Percentiles rank a stretch among this genome's conserved stretches.
Conservation (phyloP, 495 filamentous ascomycete species). For the Beverwykella pulmonaria region DNA sequence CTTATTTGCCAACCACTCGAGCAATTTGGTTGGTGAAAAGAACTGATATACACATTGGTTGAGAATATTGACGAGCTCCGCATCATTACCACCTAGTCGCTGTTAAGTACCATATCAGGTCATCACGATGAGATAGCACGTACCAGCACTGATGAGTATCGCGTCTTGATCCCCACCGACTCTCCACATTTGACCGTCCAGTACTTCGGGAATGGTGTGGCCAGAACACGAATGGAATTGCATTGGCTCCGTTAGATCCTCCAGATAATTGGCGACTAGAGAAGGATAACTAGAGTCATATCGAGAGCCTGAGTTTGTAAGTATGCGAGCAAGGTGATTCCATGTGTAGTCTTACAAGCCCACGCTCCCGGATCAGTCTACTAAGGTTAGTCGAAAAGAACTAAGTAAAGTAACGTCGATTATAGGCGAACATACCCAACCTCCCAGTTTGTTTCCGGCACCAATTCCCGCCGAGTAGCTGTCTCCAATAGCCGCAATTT, state of each 20-base stretch:
- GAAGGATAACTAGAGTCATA: background rate
- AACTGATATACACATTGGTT: background rate
- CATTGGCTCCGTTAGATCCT: background rate
- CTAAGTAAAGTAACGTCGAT: too few relatives aligned
- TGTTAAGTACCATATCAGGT: too few relatives aligned
- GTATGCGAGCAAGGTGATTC: too few relatives aligned
- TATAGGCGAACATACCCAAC: too few relatives aligned
- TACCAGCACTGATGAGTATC: background rate
- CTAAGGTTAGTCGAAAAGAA: too few relatives aligned
- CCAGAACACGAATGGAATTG: background rate
- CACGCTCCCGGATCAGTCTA: background rate
- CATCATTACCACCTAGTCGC: background rate
- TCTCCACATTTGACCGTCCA: background rate
- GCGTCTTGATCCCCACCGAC: background rate
- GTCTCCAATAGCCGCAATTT: background rate
- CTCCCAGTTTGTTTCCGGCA: background rate
- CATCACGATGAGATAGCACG: too few relatives aligned
- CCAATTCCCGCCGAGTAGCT: background rate
- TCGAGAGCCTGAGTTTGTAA: background rate
- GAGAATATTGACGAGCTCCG: background rate
- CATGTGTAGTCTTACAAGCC: too few relatives aligned
- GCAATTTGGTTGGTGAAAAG: background rate
- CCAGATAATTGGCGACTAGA: background rate
- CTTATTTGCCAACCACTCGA: background rate
- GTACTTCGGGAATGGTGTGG: background rate